phyloP scores from a whole-genome alignment of 2,329 filamentous ascomycete genomes.

The Phaeosphaeriaceae sp. region DNA sequence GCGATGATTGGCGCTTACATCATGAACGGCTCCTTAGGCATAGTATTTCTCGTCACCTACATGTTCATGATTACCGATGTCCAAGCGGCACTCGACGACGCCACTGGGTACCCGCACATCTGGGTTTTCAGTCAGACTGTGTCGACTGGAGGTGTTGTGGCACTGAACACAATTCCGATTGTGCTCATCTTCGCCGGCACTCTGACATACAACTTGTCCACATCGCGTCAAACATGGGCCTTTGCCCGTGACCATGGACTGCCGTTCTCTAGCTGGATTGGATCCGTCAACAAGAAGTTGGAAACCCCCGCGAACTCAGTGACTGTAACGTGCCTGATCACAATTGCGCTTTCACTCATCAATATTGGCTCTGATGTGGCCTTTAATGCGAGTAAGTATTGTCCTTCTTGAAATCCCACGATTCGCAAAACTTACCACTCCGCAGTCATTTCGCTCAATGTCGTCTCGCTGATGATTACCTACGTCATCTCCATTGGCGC shows the following conservation, averaged over 20 bases:
- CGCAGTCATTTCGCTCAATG: slow-evolving; percentile 48
- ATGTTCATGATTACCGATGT: slow-evolving; percentile 45
- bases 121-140: slow-evolving; percentile 43
- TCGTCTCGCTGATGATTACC: slow-evolving; percentile 49
- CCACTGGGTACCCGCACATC: slow-evolving; percentile 43
- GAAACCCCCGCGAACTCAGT: slow-evolving; percentile 44
- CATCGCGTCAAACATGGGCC: slow-evolving; percentile 45
- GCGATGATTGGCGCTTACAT: slow-evolving; percentile 52
- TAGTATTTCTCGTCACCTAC: slow-evolving; percentile 44
- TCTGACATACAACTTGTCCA: slow-evolving; percentile 38
- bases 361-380: slow-evolving; percentile 46
- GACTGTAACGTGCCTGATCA: slow-evolving; percentile 35
- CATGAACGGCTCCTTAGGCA: slow-evolving; percentile 47
- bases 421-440: background rate
- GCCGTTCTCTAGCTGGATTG: slow-evolving; percentile 40
- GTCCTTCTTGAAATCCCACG: no score
- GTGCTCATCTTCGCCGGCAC: slow-evolving; percentile 42
- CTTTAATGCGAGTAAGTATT: slow-evolving; percentile 41
- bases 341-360: slow-evolving; percentile 39
- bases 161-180: slow-evolving; percentile 38
- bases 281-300: slow-evolving; percentile 31
- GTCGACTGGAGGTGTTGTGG: slow-evolving; percentile 33
- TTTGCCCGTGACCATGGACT: slow-evolving; percentile 46
- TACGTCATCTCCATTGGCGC: slow-evolving; percentile 52
- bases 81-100: slow-evolving; percentile 34